Percentiles rank a stretch among this genome's conserved stretches.
Conservation (phyloP, 1,284 basidiomycete genomes). For the Ganoderma boninense region DNA sequence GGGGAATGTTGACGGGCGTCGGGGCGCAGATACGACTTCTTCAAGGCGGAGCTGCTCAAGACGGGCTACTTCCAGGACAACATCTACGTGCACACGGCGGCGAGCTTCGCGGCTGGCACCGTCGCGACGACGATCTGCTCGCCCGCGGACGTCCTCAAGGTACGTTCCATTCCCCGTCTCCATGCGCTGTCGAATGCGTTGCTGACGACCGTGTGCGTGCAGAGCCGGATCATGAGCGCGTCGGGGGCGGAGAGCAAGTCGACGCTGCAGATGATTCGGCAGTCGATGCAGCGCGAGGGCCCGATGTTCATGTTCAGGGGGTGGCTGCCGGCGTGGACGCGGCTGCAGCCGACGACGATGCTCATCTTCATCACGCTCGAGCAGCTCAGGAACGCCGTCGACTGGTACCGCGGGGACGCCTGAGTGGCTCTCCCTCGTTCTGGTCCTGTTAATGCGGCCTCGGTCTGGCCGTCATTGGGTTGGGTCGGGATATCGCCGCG, state of each 20-base stretch:
- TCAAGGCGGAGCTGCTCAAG: conserved; percentile 83
- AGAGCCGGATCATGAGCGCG: conserved; percentile 91
- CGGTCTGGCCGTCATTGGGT: too few species aligned
- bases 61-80: conserved; percentile 81
- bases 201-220: conserved; percentile 10
- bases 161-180: conserved; percentile 36
- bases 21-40: conserved; percentile 82
- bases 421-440: background rate
- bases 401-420: conserved; percentile 48
- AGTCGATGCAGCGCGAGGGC: conserved; percentile 82
- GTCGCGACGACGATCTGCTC: conserved; percentile 95
- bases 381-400: conserved; percentile 73
- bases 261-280: conserved; percentile 74
- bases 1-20: too few species aligned
- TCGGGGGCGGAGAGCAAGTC: conserved; percentile 84
- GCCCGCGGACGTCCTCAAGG: conserved; percentile 91
- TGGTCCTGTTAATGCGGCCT: too few species aligned
- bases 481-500: too few species aligned
- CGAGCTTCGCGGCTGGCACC: conserved; percentile 88
- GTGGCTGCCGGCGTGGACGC: conserved; percentile 86
- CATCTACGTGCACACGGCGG: conserved; percentile 83
- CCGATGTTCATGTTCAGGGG: conserved; percentile 94
- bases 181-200: too few species aligned
- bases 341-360: conserved; percentile 87
- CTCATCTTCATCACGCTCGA: conserved; percentile 88